phyloP scores from a whole-genome alignment of 352 stramenopile genomes.

The Phytophthora sp. region DNA sequence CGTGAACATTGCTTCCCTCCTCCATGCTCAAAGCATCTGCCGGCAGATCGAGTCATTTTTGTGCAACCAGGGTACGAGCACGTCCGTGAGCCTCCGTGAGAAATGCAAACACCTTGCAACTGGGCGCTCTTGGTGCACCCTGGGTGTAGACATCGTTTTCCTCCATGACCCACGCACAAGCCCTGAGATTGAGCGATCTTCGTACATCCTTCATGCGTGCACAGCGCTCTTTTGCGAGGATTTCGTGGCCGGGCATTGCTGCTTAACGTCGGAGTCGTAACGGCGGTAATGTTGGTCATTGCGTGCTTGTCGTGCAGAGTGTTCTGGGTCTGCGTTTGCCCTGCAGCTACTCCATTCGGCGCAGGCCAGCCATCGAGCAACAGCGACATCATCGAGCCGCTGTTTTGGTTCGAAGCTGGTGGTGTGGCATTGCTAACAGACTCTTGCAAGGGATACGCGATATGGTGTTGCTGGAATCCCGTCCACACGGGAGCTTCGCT shows the following conservation, averaged over 20 bases:
- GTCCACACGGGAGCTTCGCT: background rate
- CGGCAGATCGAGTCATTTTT: slow-evolving; percentile 18
- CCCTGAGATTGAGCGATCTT: slow-evolving; percentile 30
- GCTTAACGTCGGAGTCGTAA: background rate
- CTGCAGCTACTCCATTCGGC: background rate
- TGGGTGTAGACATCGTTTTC: slow-evolving; percentile 17
- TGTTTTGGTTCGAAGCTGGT: background rate
- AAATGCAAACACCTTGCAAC: slow-evolving; percentile 16
- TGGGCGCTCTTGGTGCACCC: slow-evolving; percentile 23
- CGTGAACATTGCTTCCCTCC: slow-evolving; percentile 19
- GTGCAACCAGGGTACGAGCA: slow-evolving; percentile 10
- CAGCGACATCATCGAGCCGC: slow-evolving; percentile 27
- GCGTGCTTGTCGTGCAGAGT: background rate
- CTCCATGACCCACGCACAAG: slow-evolving; percentile 19
- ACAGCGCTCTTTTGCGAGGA: slow-evolving; percentile 10
- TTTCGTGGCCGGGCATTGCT: background rate
- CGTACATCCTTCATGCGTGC: background rate
- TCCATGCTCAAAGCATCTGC: slow-evolving; percentile 24
- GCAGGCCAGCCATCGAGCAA: slow-evolving; percentile 13
- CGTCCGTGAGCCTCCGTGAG: slow-evolving; percentile 17
- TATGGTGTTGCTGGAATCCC: background rate
- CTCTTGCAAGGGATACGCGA: too few relatives aligned
- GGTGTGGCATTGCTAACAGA: background rate
- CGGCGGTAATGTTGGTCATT: background rate
- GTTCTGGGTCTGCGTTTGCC: background rate